phyloP scores from a whole-genome alignment of 2,329 filamentous ascomycete genomes.

The Ophiostoma sp. region DNA sequence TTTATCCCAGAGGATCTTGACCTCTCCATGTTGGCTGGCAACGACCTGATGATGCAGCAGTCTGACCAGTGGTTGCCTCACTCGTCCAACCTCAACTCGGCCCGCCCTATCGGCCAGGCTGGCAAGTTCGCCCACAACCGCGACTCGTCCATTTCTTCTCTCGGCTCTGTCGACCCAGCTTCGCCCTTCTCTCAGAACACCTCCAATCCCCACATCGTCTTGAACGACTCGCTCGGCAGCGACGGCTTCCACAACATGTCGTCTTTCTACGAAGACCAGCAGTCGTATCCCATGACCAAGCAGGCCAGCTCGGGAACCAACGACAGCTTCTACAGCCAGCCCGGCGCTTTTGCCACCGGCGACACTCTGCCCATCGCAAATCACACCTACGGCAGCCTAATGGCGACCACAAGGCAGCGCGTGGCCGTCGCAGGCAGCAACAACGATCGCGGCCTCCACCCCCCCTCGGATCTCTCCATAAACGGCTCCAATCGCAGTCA shows the following conservation, averaged over 20 bases:
- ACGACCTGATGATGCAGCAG: conserved; percentile 33
- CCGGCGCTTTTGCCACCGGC: conserved; percentile 29
- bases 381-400: conserved; percentile 37
- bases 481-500: conserved; percentile 40
- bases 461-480: conserved; percentile 41
- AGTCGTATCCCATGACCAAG: conserved; percentile 28
- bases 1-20: conserved; percentile 12
- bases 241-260: conserved; percentile 44
- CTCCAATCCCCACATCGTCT: conserved; percentile 54
- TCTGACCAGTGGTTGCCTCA: conserved; percentile 39
- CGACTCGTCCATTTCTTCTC: conserved; percentile 56
- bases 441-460: conserved; percentile 40
- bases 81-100: conserved; percentile 31
- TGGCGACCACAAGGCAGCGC: conserved; percentile 37
- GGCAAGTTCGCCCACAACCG: conserved; percentile 45
- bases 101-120: background rate
- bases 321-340: conserved; percentile 37
- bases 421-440: background rate
- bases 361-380: background rate
- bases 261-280: conserved; percentile 37
- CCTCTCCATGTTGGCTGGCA: conserved; percentile 27
- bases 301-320: conserved; percentile 35
- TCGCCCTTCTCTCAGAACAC: conserved; percentile 53
- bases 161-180: conserved; percentile 54
- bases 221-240: conserved; percentile 45